Base-by-base conservation (phyloP, 768 basidiomycete genomes). In the Naganishia vishniacii region DNA sequence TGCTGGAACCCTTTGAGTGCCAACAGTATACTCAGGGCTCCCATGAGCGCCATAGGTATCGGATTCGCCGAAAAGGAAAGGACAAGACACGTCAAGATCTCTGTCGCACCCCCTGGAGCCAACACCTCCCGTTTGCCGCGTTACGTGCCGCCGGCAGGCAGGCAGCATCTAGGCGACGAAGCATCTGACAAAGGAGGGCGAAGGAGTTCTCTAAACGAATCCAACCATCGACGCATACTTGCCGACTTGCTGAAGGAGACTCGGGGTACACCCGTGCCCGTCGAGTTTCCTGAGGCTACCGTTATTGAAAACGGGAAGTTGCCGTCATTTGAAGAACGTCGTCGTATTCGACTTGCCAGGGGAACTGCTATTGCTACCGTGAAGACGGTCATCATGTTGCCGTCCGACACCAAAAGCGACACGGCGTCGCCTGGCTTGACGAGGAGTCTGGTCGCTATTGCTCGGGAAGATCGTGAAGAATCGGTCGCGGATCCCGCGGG, bases 301-400 rank as follows among this genome's bases (percentile, higher is more conserved):
- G 12, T 56, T 9, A 56, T 56, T 18, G 53, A 25, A 41, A 34
- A 20, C 37, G 53, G 53, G 9, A 56, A 37, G 26, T 25, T 56
- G n/a, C 53, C 53, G 8, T 40, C 20, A n/a, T 56, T 12, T 12
- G 53, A 56, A 12, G 53, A 56, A 40, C 53, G 37, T 16, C 32
- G 31, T 12, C 34, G 31, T 13, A 56, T 56, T 13, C 53, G 53
- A 23, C 49, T 49, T 23, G 42, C 63, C 6, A 42, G 63, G n/a
- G 63, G 63, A 41, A 44, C 53, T 26, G 29, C 63, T 7, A 64
- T 64, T 20, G 63, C 63, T 3, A 48, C 63, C 20, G 53, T 64
- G 31, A 56, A 44, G 26, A 42, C 63, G 16, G 32, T 48, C 18
- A 29, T 51, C 18, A 18, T 37, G 3, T 37, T 34, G 4, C 20